Percentiles rank a stretch among this genome's conserved stretches.
Conservation (phyloP, 1,139 yeast species). For the Hyphopichia pseudoburtonii region DNA sequence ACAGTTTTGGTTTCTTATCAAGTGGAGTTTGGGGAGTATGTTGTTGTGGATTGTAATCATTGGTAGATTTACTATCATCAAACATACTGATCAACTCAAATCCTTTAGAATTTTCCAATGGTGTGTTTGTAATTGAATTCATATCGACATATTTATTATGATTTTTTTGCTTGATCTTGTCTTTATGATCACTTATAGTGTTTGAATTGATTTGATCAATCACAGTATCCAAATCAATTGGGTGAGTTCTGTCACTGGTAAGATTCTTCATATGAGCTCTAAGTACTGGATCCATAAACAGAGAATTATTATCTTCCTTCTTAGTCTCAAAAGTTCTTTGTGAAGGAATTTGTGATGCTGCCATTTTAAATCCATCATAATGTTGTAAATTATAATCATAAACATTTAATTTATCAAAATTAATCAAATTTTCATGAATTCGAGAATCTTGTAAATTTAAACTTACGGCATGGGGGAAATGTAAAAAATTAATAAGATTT, state of each 20-base stretch:
- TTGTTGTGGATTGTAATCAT: too few species aligned
- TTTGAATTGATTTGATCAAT: background rate
- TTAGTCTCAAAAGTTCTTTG: background rate
- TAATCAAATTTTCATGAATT: background rate
- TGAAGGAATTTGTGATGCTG: too few species aligned
- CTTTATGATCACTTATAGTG: background rate
- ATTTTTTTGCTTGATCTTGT: background rate
- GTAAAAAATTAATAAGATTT: slow-evolving; percentile 17
- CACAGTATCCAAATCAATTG: background rate
- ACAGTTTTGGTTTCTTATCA: too few species aligned
- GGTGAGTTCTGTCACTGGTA: slow-evolving; percentile 1
- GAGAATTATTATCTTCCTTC: background rate
- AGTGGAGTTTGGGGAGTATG: too few species aligned
- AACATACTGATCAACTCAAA: too few species aligned
- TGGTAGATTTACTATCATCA: too few species aligned
- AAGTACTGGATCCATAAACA: slow-evolving; percentile 10
- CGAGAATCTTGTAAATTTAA: slow-evolving; percentile 6
- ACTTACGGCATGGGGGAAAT: slow-evolving; percentile 16
- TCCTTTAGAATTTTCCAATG: too few species aligned
- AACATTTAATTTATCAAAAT: background rate
- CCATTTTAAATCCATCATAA: slow-evolving; percentile 6
- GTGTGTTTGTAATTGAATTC: background rate
- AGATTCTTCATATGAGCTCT: slow-evolving; percentile 11
- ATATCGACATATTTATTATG: background rate
- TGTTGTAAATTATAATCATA: slow-evolving; percentile 14